phyloP scores from a whole-genome alignment of 352 stramenopile genomes.

The Aphanomyces invadans region DNA sequence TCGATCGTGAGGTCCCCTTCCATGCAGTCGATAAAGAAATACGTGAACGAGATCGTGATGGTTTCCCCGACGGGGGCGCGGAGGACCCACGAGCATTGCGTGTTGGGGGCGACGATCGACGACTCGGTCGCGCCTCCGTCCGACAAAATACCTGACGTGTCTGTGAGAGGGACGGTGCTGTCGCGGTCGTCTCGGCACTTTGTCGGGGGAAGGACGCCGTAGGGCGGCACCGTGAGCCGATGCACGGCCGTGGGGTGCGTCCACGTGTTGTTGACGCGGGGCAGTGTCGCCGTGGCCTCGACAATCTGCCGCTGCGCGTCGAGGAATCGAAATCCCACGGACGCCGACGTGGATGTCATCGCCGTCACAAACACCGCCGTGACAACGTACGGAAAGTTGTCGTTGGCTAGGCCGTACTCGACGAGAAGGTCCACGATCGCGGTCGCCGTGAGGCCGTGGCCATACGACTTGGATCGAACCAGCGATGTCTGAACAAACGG shows the following conservation, averaged over 20 bases:
- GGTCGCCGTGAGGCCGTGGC: not conserved
- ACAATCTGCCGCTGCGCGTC: not conserved
- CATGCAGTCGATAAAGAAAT: conserved; percentile 6
- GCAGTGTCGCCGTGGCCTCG: not conserved
- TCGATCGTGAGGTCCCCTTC: conserved; percentile 1
- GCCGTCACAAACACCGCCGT: conserved; percentile 8
- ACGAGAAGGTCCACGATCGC: not conserved
- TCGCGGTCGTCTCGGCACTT: not conserved
- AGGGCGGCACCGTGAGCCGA: not conserved
- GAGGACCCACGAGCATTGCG: conserved; percentile 7
- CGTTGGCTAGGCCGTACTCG: not conserved
- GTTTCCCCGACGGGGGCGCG: not conserved
- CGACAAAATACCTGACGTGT: not conserved
- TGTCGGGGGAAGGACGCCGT: not conserved
- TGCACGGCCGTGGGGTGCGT: not conserved
- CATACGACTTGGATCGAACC: not conserved
- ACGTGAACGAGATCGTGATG: conserved; percentile 7
- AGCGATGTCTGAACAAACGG: conserved; percentile 3
- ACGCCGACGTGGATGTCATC: not conserved
- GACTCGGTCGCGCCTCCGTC: not conserved
- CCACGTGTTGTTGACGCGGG: conserved; percentile 5
- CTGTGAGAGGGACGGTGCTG: not conserved
- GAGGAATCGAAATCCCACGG: conserved; percentile 6
- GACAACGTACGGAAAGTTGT: conserved; percentile 10
- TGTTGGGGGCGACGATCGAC: not conserved